Conservation (phyloP, 2,329 filamentous ascomycete genomes). For the Trichoderma sp. region DNA sequence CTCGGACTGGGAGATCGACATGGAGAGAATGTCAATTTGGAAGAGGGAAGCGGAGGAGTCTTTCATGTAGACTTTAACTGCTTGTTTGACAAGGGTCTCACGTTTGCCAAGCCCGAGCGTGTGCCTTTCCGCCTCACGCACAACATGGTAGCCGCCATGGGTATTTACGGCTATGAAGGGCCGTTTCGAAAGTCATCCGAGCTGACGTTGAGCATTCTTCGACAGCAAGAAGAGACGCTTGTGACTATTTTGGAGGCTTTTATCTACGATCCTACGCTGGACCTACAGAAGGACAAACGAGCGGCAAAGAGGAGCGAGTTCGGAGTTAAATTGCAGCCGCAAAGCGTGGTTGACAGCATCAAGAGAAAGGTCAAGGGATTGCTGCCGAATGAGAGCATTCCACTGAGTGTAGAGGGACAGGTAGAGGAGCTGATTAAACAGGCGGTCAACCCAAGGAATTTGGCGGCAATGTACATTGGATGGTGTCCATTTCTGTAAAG, state of each 20-base stretch:
- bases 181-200: slow-evolving; percentile 91
- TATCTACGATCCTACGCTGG: slow-evolving; percentile 92
- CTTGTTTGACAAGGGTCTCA: slow-evolving; percentile 95
- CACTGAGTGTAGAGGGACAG: slow-evolving; percentile 91
- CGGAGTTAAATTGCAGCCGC: slow-evolving; percentile 52
- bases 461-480: slow-evolving; percentile 95
- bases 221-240: slow-evolving; percentile 90
- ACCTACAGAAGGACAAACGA: slow-evolving; percentile 72
- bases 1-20: slow-evolving; percentile 92
- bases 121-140: slow-evolving; percentile 97
- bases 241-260: slow-evolving; percentile 98
- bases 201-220: slow-evolving; percentile 76
- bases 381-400: slow-evolving; percentile 83
- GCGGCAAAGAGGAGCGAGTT: slow-evolving; percentile 36
- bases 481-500: slow-evolving; percentile 66
- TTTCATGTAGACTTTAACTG: slow-evolving; percentile 99
- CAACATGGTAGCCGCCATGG: slow-evolving; percentile 98
- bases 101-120: slow-evolving; percentile 89
- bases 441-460: slow-evolving; percentile 74
- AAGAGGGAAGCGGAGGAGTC: slow-evolving; percentile 88
- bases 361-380: slow-evolving; percentile 82
- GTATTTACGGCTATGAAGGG: slow-evolving; percentile 88
- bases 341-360: slow-evolving; percentile 85
- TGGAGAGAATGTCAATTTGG: slow-evolving; percentile 93
- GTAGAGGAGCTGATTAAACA: slow-evolving; percentile 92